These are phyloP conservation scores for Neurospora sp. DNA, from an alignment of 495 filamentous ascomycete species.

Conservation along the genomic window DNA sequence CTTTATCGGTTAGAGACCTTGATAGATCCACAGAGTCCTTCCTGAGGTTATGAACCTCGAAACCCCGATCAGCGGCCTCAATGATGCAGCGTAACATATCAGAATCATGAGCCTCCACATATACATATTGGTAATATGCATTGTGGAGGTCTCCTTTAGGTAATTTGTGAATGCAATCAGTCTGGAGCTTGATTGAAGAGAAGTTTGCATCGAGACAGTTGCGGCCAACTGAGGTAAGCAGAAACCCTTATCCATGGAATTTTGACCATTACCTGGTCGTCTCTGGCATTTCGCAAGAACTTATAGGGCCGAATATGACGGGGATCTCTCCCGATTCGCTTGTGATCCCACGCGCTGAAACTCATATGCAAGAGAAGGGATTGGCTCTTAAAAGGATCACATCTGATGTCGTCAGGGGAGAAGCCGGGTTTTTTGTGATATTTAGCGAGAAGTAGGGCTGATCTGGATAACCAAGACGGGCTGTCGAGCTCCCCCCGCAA, in stretches of 20 bases:
- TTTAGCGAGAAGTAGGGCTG: not conserved
- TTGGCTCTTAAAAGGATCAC: not conserved
- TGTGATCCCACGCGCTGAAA: not conserved
- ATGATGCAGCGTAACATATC: not conserved
- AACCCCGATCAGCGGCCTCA: not conserved
- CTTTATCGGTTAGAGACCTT: not conserved
- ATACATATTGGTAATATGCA: not conserved
- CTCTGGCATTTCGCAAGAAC: not conserved
- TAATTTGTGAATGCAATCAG: not conserved
- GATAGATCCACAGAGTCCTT: not conserved
- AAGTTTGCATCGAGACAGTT: not conserved
- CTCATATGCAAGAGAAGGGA: not conserved
- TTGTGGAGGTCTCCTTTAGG: not conserved
- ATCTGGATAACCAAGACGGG: not conserved
- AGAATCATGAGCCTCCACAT: not conserved
- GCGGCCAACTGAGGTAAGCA: not conserved
- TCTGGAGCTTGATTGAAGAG: not conserved
- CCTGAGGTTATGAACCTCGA: not conserved
- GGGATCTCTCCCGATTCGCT: not conserved
- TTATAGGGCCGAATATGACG: not conserved
- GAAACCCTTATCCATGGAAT: not conserved
- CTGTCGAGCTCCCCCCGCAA: not conserved
- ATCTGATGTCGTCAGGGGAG: not conserved
- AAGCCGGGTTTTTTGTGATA: not conserved
- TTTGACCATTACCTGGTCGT: not conserved